phyloP scores from a whole-genome alignment of 257 asterid species.

The Schizonepeta tenuifolia region DNA sequence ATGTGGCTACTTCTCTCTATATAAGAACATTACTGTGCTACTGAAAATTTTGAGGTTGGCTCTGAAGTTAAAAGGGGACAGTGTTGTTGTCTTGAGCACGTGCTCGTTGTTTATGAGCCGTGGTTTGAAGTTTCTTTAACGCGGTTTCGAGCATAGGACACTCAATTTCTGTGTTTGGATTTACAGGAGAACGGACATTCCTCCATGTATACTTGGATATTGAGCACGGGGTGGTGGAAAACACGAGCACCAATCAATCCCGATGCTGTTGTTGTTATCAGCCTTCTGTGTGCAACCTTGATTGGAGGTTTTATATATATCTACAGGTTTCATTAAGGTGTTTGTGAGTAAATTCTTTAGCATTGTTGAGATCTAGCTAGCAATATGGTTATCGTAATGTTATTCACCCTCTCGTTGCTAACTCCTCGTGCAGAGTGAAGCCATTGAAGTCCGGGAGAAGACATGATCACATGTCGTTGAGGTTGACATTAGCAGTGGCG shows the following conservation, averaged over 20 bases:
- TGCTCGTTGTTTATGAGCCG: neutral
- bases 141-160: neutral
- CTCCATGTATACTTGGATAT: conserved; percentile 78
- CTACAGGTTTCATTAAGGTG: conserved; percentile 55
- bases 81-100: neutral
- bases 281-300: conserved; percentile 61
- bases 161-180: neutral
- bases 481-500: conserved; percentile 51
- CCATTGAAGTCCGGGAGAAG: conserved; percentile 48
- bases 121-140: neutral
- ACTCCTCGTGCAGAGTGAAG: conserved; percentile 49
- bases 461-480: conserved; percentile 45
- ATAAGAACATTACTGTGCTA: neutral
- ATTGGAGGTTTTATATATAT: conserved; percentile 73
- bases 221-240: conserved; percentile 97
- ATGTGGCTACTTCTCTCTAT: neutral
- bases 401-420: neutral
- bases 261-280: conserved; percentile 67
- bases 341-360: neutral
- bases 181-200: conserved; percentile 89
- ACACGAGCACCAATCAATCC: conserved; percentile 69
- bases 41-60: neutral
- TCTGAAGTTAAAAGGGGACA: neutral
- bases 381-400: neutral
- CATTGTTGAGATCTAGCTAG: conserved; percentile 10